Conservation (phyloP, 1,139 yeast genomes). For the Maudiozyma humilis region DNA sequence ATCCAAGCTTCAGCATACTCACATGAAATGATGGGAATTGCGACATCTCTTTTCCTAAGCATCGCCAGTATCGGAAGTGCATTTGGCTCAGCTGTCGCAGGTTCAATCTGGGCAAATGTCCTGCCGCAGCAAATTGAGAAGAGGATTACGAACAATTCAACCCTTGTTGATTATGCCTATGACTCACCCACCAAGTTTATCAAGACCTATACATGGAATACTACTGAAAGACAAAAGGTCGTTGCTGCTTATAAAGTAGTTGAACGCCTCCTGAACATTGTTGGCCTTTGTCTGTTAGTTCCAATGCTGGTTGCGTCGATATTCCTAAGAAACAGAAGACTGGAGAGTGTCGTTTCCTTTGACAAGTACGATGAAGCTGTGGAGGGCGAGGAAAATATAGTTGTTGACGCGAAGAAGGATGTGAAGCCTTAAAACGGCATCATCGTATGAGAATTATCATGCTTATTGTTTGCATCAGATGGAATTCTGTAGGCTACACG, state of each 20-base stretch:
- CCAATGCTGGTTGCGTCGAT: constrained; percentile 38
- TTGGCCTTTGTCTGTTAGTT: constrained; percentile 36
- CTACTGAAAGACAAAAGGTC: constrained; percentile 47
- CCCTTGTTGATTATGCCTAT: constrained; percentile 41
- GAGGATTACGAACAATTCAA: constrained; percentile 18
- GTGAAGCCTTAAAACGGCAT: no score
- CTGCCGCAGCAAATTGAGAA: constrained; percentile 24
- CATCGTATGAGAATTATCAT: no score
- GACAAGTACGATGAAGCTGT: constrained; percentile 3
- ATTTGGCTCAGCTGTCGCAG: constrained; percentile 36
- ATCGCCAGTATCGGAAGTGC: constrained; percentile 50
- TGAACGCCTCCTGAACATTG: constrained; percentile 46
- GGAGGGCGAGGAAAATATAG: no score
- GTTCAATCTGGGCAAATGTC: constrained; percentile 53
- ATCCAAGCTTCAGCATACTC: constrained; percentile 47
- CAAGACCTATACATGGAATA: constrained; percentile 43
- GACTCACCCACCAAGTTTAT: constrained; percentile 42
- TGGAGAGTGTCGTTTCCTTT: constrained; percentile 23
- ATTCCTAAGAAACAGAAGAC: constrained; percentile 46
- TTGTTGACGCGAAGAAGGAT: no score
- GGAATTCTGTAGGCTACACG: no score
- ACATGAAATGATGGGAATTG: constrained; percentile 53
- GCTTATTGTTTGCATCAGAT: no score
- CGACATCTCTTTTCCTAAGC: constrained; percentile 46
- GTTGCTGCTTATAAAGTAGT: constrained; percentile 48